These are phyloP conservation scores for Leishmania arabica DNA, from an alignment of 208 protist genomes.

Conservation along the genomic window DNA sequence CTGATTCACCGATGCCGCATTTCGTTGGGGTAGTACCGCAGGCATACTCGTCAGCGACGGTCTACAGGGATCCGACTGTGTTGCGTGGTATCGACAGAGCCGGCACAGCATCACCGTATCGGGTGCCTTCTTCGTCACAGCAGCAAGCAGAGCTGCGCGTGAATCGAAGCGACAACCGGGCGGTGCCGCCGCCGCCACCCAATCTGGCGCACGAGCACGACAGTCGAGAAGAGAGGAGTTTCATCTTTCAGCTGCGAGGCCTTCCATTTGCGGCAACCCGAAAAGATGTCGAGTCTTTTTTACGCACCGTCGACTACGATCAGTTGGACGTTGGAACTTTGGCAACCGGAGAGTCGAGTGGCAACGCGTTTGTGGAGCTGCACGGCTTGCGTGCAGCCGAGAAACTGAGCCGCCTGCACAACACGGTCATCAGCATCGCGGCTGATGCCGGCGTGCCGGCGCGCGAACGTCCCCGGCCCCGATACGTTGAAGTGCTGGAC, in stretches of 20 bases:
- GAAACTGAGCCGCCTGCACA: background rate
- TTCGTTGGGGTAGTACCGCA: background rate
- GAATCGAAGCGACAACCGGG: background rate
- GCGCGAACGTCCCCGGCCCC: conserved; percentile 6
- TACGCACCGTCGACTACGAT: conserved; percentile 34
- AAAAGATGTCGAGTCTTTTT: conserved; percentile 57
- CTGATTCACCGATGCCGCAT: background rate
- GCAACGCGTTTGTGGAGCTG: conserved; percentile 75
- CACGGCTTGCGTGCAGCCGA: background rate
- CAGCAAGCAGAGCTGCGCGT: background rate
- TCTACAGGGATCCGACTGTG: background rate
- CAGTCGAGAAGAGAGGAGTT: background rate
- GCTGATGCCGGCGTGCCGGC: background rate
- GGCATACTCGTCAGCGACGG: background rate
- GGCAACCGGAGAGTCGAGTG: conserved; percentile 46
- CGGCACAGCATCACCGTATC: background rate
- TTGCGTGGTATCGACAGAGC: background rate
- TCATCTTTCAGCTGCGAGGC: conserved; percentile 70
- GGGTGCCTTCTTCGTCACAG: background rate
- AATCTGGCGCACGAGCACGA: background rate
- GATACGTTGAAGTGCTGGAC: conserved; percentile 18
- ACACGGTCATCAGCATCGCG: conserved; percentile 5
- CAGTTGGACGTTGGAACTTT: conserved; percentile 52
- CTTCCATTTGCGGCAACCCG: conserved; percentile 62
- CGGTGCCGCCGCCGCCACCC: background rate